Base-by-base conservation (phyloP, 2,329 filamentous ascomycete genomes). In the Fusarium cicatricum region DNA sequence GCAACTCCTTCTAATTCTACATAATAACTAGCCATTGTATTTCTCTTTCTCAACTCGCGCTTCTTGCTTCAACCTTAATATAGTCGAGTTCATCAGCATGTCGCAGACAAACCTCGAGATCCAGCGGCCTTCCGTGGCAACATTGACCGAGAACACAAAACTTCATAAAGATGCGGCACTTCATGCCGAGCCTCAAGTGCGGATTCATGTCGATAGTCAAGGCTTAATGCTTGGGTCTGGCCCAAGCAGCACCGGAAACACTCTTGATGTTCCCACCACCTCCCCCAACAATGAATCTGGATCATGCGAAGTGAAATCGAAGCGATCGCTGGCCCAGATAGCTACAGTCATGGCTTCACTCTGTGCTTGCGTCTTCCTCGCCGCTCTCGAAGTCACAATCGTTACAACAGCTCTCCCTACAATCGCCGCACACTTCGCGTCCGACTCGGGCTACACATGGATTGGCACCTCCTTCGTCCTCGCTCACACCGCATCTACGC, bases 401-500 rank as follows among this genome's bases (percentile, higher is more conserved):
- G 77, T 88, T 26, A 81, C 85, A 2, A 86, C 86, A 0, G 83
- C 85, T 1, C 78, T 88, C 7, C 86, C 86, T 0, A 83, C 83
- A 9, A 88, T 89, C 42, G 77, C 82, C 3, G 70, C 72, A 3
- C 78, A 88, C 23, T 81, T 91, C 32, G 69, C 83, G 41, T 88
- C 85, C 26, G 84, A 82, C 14, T 78, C 84, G 1, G 88, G 88
- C 7, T 93, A 92, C 73, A 86, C 87, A 12, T 93, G 90, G 91
- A 89, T 94, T 56, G 90, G 90, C 1, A 86, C 83, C 23, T 85
- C 90, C 0, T 93, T 90, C 71, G 78, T 92, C 4, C 82, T 93
- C 11, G 87, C 86, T 14, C 86, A 85, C 66, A 86, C 89, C 0
- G 86, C 89, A 0, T 81, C 81, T 2, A 85, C 83, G 1, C 88